Evolutionary conservation across 495 filamentous ascomycete species (phyloP).

Genomic region (Chaetomium cochliodes): DNA sequence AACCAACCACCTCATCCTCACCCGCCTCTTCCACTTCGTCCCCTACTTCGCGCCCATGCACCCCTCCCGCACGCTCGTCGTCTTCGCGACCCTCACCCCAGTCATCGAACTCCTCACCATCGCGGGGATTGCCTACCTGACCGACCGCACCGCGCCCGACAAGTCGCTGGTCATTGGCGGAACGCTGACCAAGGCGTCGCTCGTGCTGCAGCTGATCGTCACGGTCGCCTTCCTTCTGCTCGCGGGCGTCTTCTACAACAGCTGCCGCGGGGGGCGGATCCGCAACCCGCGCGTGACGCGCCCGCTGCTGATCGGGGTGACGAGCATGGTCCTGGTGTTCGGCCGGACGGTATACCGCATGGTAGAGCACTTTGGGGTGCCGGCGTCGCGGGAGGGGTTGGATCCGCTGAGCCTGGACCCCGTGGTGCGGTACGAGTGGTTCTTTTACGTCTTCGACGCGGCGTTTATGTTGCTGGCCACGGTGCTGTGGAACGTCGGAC

Average conservation of each 20-base stretch:
- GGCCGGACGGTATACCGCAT: neutral
- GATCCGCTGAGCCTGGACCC: neutral
- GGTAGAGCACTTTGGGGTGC: neutral
- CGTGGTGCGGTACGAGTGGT: slow-evolving; percentile 5
- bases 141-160: neutral
- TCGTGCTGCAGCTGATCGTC: neutral
- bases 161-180: neutral
- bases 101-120: neutral
- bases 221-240: neutral
- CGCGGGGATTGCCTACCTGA: neutral
- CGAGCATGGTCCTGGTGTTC: neutral
- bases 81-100: neutral
- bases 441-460: neutral
- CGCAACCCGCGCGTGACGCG: neutral
- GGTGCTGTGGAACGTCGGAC: neutral
- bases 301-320: neutral
- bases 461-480: neutral
- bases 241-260: neutral
- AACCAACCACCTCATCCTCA: neutral
- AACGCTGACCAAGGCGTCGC: neutral
- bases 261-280: neutral
- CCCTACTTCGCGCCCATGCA: slow-evolving; percentile 5
- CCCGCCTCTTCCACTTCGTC: neutral
- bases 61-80: neutral
- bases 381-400: neutral